These are phyloP conservation scores for Podaxis mareebaensis DNA, from an alignment of 768 basidiomycete genomes.

Conservation along the genomic window DNA sequence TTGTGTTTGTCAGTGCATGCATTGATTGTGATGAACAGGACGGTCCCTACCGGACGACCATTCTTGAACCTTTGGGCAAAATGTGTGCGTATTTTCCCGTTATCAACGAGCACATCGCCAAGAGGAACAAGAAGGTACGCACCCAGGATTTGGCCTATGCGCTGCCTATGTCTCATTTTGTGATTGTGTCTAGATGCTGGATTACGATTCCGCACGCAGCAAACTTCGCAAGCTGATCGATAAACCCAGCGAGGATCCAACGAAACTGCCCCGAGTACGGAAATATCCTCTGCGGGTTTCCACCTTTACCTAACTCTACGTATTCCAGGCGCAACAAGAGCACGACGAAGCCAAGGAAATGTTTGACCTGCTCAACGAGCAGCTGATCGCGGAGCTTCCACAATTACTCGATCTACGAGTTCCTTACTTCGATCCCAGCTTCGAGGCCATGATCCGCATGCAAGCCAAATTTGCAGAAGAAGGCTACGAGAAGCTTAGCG, in stretches of 20 bases:
- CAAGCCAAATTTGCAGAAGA: slow-evolving; percentile 98
- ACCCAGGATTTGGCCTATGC: background rate
- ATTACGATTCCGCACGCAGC: slow-evolving; percentile 92
- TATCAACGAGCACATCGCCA: slow-evolving; percentile 90
- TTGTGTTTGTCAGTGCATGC: background rate
- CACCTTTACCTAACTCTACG: background rate
- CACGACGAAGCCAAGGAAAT: slow-evolving; percentile 93
- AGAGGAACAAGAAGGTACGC: slow-evolving; percentile 93
- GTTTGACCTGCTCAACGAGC: slow-evolving; percentile 90
- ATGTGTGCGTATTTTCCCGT: slow-evolving; percentile 95
- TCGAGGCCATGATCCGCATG: slow-evolving; percentile 98
- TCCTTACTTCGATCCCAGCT: slow-evolving; percentile 97
- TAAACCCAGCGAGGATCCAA: slow-evolving; percentile 92
- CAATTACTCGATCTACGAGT: slow-evolving; percentile 93
- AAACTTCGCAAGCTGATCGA: slow-evolving; percentile 86
- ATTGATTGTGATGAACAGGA: slow-evolving; percentile 55
- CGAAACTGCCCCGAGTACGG: slow-evolving; percentile 81
- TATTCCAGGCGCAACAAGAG: slow-evolving; percentile 84
- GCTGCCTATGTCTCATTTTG: background rate
- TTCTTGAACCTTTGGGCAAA: slow-evolving; percentile 94
- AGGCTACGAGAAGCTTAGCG: slow-evolving; percentile 94
- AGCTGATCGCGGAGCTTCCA: slow-evolving; percentile 88
- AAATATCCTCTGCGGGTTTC: slow-evolving; percentile 1
- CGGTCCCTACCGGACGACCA: slow-evolving; percentile 89
- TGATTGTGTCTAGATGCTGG: slow-evolving; percentile 64